Evolutionary conservation across 2,329 filamentous ascomycete species (phyloP), one percentile per base, ranked within the genome.

Genomic region (Calonectria montana): DNA sequence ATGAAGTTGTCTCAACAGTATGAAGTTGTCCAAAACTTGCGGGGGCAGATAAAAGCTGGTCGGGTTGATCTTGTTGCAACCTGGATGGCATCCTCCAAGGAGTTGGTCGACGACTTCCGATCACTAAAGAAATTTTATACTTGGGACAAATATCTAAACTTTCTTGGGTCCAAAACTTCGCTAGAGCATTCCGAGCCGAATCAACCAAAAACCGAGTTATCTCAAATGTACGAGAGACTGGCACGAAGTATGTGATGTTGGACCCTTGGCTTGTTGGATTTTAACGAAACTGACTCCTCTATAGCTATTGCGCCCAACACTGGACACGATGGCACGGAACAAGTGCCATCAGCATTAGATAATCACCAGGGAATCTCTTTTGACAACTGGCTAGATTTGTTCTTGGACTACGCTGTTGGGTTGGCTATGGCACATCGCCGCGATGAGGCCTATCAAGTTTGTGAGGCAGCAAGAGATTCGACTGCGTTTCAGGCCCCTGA

Each of bases 301-400:
- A 53, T 68, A 84, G 83, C 82, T 43, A 77, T 84, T 43, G 81
- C 80, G 29, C 82, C 83, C n/a, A 76, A 79, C 27, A 69, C 72
- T 16, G 79, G 78, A n/a, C 67, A 75, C 21, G 67, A 71, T 25
- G 75, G 71, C 21, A 53, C 67, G 53, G 76, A 78, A 27, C 77
- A 65, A 76, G 81, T 41, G 79, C 76, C 55, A 81, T 76, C 59
- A 80, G 80, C 31, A 81, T 83, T 80, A 4, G 84, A 84, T 29
- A 86, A 81, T 71, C 96, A 95, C 80, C 92, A 94, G 75, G 94
- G 93, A 9, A 94, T 98, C 57, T 86, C 91, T 0, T 98, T 98
- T 80, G 88, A 92, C 70, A 89, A 91, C 57, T 99, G 97, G 97
- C 89, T 98, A 3, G 94, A 97, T 76, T 88, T 98, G 1, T 98